These are phyloP conservation scores for Periconia sp. DNA, from an alignment of 2,329 filamentous ascomycete species.

Conservation along the genomic window DNA sequence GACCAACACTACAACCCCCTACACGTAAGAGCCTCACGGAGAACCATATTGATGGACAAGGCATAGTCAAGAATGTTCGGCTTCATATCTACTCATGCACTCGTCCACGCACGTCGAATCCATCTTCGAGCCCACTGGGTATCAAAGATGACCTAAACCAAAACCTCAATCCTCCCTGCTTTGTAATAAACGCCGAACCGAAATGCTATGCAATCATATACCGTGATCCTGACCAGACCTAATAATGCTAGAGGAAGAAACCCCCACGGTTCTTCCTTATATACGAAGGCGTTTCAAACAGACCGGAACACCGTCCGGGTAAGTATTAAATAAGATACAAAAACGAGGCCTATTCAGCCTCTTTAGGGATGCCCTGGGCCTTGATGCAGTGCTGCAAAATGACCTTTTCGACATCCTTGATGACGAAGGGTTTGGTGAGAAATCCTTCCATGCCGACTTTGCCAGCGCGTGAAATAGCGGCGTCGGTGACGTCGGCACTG, in stretches of 20 bases:
- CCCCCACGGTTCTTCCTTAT: neutral
- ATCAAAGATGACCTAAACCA: constrained; percentile 4
- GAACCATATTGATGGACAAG: no score
- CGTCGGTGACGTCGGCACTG: constrained; percentile 70
- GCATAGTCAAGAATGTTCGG: no score
- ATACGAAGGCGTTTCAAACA: no score
- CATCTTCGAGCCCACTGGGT: neutral
- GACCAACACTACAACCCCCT: no score
- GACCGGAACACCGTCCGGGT: neutral
- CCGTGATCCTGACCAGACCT: neutral
- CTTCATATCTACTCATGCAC: neutral
- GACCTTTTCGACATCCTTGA: constrained; percentile 66
- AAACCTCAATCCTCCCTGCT: no score
- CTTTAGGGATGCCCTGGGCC: no score
- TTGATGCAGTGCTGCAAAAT: constrained; percentile 60
- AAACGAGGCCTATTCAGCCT: neutral
- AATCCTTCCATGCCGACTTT: constrained; percentile 71
- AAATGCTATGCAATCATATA: constrained; percentile 13
- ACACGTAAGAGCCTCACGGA: no score
- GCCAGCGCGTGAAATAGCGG: constrained; percentile 65
- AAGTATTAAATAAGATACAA: neutral
- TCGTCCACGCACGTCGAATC: neutral
- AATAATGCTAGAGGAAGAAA: neutral
- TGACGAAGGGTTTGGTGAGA: constrained; percentile 71
- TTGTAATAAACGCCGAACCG: constrained; percentile 13